A percentile compares a stretch with the other conserved stretches of the same genome.
Evolutionary conservation across 2,329 filamentous ascomycete genomes (phyloP).

Genomic region (Nothomitra cinnamomea): DNA sequence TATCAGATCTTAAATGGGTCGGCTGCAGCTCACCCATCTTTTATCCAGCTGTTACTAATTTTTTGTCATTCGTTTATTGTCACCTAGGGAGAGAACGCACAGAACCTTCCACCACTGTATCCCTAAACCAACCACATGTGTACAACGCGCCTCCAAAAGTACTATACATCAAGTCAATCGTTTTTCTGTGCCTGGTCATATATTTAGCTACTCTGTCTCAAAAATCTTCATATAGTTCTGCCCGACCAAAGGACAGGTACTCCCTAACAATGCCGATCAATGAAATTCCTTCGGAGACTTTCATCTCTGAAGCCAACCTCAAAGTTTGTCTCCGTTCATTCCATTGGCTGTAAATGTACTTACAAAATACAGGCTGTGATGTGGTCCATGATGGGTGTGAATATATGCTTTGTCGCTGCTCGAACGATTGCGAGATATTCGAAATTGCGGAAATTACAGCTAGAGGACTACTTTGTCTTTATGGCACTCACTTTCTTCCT

Average conservation of each 20-base stretch:
- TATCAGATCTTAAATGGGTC: not conserved
- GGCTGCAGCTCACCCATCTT: not conserved
- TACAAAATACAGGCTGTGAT: not conserved
- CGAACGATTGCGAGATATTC: not conserved
- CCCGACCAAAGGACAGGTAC: not conserved
- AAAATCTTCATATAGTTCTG: no score
- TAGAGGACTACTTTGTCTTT: slow-evolving; percentile 17
- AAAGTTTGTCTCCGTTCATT: not conserved
- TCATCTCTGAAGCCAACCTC: not conserved
- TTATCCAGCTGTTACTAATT: not conserved
- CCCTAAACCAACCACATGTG: no score
- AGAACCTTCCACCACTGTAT: no score
- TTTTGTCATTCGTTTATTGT: not conserved
- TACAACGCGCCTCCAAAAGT: no score
- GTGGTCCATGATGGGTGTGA: slow-evolving; percentile 2
- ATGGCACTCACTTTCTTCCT: slow-evolving; percentile 17
- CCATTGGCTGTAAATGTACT: no score
- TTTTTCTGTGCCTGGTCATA: no score
- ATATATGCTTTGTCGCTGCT: not conserved
- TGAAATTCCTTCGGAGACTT: not conserved
- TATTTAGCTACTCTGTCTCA: no score
- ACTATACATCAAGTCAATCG: no score
- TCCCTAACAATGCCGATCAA: not conserved
- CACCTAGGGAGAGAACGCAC: no score
- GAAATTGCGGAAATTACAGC: slow-evolving; percentile 7